phyloP scores from a whole-genome alignment of 78 protist genomes.

The Creolimax fragrantissima region DNA sequence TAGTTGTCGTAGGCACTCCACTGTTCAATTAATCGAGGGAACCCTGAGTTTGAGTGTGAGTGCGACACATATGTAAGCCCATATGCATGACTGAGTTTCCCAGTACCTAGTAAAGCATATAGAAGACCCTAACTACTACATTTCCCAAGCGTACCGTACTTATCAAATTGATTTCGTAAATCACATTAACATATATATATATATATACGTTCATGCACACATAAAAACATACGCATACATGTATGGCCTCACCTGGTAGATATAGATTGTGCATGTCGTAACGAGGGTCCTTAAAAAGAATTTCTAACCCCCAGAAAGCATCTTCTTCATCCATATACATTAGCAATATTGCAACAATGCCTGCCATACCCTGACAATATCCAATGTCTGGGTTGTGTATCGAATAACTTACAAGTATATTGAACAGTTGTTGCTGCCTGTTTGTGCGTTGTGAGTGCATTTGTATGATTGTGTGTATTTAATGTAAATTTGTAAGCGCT shows the following conservation, averaged over 20 bases:
- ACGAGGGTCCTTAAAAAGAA: background rate
- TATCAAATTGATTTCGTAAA: background rate
- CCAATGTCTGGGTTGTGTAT: constrained; percentile 61
- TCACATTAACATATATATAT: background rate
- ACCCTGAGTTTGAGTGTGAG: too few species aligned
- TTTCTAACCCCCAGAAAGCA: background rate
- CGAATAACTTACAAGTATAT: constrained; percentile 51
- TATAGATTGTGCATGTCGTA: background rate
- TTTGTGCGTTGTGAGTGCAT: constrained; percentile 42
- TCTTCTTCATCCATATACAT: constrained; percentile 65
- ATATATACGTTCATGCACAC: background rate
- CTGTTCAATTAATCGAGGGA: too few species aligned
- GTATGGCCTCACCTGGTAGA: background rate
- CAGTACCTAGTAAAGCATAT: too few species aligned
- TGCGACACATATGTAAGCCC: too few species aligned
- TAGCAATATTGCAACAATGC: constrained; percentile 50
- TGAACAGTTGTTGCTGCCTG: constrained; percentile 36
- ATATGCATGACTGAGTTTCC: too few species aligned
- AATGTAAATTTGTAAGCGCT: too few species aligned
- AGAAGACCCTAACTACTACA: too few species aligned
- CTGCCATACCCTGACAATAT: constrained; percentile 74
- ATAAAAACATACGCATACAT: background rate
- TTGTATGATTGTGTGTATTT: constrained; percentile 46
- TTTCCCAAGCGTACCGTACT: too few species aligned
- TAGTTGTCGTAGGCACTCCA: too few species aligned